Evolutionary conservation across 495 filamentous ascomycete species (phyloP).

Genomic region (Podospora australis): DNA sequence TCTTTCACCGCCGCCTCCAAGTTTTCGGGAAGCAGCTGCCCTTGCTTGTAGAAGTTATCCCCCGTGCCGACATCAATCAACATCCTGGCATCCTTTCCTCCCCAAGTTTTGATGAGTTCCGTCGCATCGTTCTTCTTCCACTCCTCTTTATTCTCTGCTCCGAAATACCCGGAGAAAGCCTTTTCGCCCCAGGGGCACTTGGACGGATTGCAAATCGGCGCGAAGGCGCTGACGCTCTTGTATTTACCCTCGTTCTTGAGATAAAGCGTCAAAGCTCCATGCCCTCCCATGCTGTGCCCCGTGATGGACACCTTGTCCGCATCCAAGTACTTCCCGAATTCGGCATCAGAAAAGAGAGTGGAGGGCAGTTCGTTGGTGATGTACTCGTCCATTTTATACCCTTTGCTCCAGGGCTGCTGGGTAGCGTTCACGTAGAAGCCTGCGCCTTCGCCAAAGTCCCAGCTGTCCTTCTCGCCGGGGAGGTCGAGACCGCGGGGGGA

Average conservation of each 20-base stretch:
- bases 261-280: conserved; percentile 87
- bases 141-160: conserved; percentile 55
- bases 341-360: conserved; percentile 54
- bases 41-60: conserved; percentile 93
- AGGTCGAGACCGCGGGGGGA: conserved; percentile 78
- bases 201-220: conserved; percentile 83
- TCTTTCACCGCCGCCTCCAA: conserved; percentile 72
- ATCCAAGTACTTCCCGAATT: conserved; percentile 61
- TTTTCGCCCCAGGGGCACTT: conserved; percentile 92
- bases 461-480: conserved; percentile 72
- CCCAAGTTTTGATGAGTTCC: conserved; percentile 60
- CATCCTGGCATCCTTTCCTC: conserved; percentile 56
- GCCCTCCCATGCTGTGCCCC: conserved; percentile 94
- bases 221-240: conserved; percentile 79
- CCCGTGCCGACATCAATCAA: conserved; percentile 87
- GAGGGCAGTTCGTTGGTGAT: conserved; percentile 72
- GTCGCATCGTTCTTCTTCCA: conserved; percentile 93
- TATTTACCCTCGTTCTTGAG: conserved; percentile 87
- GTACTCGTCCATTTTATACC: conserved; percentile 93
- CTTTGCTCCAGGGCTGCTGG: conserved; percentile 57
- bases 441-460: conserved; percentile 86
- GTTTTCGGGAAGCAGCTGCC: conserved; percentile 90
- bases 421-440: conserved; percentile 96
- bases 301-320: conserved; percentile 64
- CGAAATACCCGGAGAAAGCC: conserved; percentile 85